Evolutionary conservation across 2,329 filamentous ascomycete species (phyloP), one percentile per base, ranked within the genome.

Genomic region (Colletotrichum gigasporum): DNA sequence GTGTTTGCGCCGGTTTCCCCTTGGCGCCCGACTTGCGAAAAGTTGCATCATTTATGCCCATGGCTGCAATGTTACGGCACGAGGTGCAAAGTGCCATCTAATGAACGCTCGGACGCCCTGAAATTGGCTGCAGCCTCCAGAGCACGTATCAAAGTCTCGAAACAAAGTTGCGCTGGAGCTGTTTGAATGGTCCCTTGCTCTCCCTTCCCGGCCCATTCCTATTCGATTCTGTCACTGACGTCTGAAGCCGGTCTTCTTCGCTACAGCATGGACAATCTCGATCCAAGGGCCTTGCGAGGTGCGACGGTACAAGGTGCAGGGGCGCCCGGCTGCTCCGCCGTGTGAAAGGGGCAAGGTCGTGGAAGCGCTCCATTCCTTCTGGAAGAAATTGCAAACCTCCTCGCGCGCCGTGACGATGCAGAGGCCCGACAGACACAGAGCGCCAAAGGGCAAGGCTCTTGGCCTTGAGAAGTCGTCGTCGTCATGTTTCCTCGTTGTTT

Each of bases 141-240:
- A 61, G 48, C 56, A 50, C 62, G 62, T 50, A 54, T 65, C 56
- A 55, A 39, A 37, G 50, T 54, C 37, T 18, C 59, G 45, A 65
- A 65, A 65, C 51, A 65, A 50, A 52, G 63, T 63, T 65, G 45
- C 58, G 58, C 57, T 65, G 58, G 58, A 51, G 58, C 63, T 54
- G 63, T 63, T 65, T 65, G 63, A 63, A 52, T 52, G 58, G 35
- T 48, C 63, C 44, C 45, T 42, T 35, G 51, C 51, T 35, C 37
- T n/a, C 30, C 39, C 34, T 14, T 45, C 16, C 30, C 51, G 14
- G 30, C 22, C 48, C 35, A 62, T 48, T 28, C 48, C 55, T 54
- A 35, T 42, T 35, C 56, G 34, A 32, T 52, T 26, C 22, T 50
- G 54, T 58, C 58, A 41, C 34, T 61, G 48, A 48, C 48, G 50